phyloP scores from a whole-genome alignment of 2,329 filamentous ascomycete genomes.

The Aspergillus sp. region DNA sequence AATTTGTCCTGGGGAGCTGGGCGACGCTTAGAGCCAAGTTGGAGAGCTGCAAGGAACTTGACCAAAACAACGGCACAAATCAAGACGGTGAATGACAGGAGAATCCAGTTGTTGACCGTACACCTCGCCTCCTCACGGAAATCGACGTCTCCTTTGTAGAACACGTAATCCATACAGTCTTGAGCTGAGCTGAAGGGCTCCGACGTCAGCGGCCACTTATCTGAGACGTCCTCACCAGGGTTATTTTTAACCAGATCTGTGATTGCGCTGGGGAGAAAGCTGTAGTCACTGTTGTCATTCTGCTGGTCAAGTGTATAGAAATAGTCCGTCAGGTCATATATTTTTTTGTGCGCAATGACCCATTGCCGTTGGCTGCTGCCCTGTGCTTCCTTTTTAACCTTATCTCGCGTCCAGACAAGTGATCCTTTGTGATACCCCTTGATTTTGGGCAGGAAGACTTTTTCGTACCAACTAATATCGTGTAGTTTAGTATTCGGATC shows the following conservation, averaged over 20 bases:
- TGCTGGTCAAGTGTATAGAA: conserved; percentile 69
- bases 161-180: conserved; percentile 78
- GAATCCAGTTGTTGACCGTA: conserved; percentile 85
- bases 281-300: conserved; percentile 58
- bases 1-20: conserved; percentile 96
- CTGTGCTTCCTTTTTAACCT: conserved; percentile 65
- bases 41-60: conserved; percentile 91
- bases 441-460: conserved; percentile 74
- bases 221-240: conserved; percentile 75
- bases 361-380: conserved; percentile 69
- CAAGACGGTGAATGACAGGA: conserved; percentile 83
- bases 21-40: conserved; percentile 87
- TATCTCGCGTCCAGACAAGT: conserved; percentile 66
- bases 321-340: conserved; percentile 93
- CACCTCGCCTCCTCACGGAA: conserved; percentile 77
- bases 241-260: conserved; percentile 69
- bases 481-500: conserved; percentile 60
- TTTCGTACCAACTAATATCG: conserved; percentile 72
- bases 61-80: conserved; percentile 75
- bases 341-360: conserved; percentile 71
- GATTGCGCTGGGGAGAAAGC: conserved; percentile 71
- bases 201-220: conserved; percentile 55
- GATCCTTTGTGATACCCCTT: conserved; percentile 84
- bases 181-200: conserved; percentile 63
- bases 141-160: conserved; percentile 80